Percentiles rank a stretch among this genome's conserved stretches.
phyloP scores from a whole-genome alignment of 345 rosid genomes.

The Psidium guajava region DNA sequence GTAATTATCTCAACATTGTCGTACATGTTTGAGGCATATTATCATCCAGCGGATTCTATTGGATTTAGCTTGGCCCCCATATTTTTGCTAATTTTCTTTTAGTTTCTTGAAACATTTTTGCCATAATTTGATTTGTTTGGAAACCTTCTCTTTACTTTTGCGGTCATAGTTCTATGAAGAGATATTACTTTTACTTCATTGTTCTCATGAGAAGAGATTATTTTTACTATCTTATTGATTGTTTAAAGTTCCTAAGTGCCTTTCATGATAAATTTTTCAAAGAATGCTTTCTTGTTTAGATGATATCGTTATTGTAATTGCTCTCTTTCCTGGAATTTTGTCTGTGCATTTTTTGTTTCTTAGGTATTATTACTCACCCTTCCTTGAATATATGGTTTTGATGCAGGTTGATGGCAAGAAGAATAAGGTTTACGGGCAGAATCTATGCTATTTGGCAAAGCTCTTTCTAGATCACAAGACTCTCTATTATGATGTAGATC shows the following conservation, averaged over 20 bases:
- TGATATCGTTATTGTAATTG: background rate
- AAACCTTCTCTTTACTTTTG: background rate
- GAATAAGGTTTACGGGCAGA: constrained; percentile 98
- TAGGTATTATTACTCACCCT: background rate
- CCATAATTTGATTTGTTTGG: background rate
- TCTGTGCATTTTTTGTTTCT: background rate
- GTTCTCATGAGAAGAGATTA: background rate
- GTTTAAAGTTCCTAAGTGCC: background rate
- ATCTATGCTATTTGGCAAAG: constrained; percentile 95
- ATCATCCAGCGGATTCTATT: background rate
- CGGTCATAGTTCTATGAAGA: background rate
- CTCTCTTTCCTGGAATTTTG: background rate
- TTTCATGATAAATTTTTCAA: background rate
- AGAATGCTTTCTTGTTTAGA: background rate
- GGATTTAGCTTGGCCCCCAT: background rate
- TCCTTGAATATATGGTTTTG: background rate
- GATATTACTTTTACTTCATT: background rate
- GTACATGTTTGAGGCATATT: background rate
- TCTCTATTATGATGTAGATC: constrained; percentile 94
- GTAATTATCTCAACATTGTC: background rate
- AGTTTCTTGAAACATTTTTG: background rate
- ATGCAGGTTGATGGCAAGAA: constrained; percentile 82
- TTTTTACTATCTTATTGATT: background rate
- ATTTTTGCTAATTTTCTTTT: background rate
- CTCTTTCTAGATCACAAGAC: constrained; percentile 98